phyloP scores from a whole-genome alignment of 257 asterid species.

The Penstemon davidsonii region DNA sequence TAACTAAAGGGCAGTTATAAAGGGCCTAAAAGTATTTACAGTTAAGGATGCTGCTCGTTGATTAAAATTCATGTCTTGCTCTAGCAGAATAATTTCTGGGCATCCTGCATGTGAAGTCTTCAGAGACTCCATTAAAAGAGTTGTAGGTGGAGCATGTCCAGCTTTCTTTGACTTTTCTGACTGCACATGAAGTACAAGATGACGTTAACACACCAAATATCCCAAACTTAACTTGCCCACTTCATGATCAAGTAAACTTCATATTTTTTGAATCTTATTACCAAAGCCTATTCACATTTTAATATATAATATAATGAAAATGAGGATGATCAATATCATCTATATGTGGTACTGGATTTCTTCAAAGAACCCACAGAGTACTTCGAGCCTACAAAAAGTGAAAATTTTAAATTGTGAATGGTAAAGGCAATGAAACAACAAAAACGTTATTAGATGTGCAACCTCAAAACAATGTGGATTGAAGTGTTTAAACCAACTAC shows the following conservation, averaged over 20 bases:
- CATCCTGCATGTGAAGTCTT: slow-evolving; percentile 42
- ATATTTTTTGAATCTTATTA: slow-evolving; percentile 8
- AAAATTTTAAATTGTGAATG: neutral
- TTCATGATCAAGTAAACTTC: slow-evolving; percentile 24
- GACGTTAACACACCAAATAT: slow-evolving; percentile 9
- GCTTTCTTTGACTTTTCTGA: slow-evolving; percentile 89
- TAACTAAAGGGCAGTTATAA: slow-evolving; percentile 8
- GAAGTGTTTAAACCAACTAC: neutral
- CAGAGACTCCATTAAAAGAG: slow-evolving; percentile 57
- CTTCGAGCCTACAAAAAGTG: neutral
- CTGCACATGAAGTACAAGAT: slow-evolving; percentile 46
- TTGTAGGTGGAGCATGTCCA: slow-evolving; percentile 68
- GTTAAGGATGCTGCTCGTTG: slow-evolving; percentile 68
- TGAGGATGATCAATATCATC: neutral
- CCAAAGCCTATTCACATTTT: slow-evolving; percentile 3
- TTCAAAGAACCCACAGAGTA: neutral
- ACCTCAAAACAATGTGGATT: slow-evolving; percentile 11
- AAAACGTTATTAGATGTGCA: neutral
- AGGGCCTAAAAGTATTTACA: slow-evolving; percentile 41
- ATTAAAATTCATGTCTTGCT: slow-evolving; percentile 83
- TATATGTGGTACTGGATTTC: neutral
- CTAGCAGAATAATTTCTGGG: slow-evolving; percentile 65
- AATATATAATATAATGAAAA: neutral
- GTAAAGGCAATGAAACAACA: neutral
- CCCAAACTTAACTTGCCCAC: slow-evolving; percentile 8